These are phyloP conservation scores for Pleurotus giganteus DNA, from an alignment of 768 basidiomycete genomes.

Conservation along the genomic window DNA sequence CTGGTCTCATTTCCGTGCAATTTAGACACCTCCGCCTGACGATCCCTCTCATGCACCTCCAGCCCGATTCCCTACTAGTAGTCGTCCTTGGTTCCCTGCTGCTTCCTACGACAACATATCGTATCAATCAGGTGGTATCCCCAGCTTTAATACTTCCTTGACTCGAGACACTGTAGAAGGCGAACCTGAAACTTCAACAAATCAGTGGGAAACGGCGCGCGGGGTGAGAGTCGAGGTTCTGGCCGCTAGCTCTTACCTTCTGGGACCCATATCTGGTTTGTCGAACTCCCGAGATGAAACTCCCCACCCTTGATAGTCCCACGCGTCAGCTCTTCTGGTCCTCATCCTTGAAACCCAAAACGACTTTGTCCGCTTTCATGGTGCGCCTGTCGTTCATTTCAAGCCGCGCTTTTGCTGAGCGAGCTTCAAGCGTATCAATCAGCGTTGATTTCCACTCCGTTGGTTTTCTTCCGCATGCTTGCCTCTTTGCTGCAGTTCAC, in stretches of 20 bases:
- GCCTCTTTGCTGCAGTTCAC: conserved; percentile 52
- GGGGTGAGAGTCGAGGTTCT: conserved; percentile 66
- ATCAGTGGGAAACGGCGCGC: conserved; percentile 70
- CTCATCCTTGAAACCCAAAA: conserved; percentile 76
- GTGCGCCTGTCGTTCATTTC: conserved; percentile 29
- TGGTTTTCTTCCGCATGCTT: conserved; percentile 55
- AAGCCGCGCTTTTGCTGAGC: conserved; percentile 7
- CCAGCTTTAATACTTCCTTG: conserved; percentile 49
- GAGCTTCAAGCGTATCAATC: conserved; percentile 67
- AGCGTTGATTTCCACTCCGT: conserved; percentile 64
- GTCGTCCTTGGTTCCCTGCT: conserved; percentile 54
- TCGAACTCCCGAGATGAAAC: conserved; percentile 1
- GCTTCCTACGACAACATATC: conserved; percentile 33
- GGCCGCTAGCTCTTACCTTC: conserved; percentile 61
- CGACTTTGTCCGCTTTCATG: conserved; percentile 77
- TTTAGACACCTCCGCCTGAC: conserved; percentile 59
- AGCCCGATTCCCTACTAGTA: conserved; percentile 21
- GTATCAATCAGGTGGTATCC: conserved; percentile 70
- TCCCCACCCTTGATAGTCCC: neutral
- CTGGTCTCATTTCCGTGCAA: conserved; percentile 7
- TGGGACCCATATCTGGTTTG: conserved; percentile 74
- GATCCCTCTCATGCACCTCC: conserved; percentile 32
- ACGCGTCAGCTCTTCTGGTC: conserved; percentile 49
- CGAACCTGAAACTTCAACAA: conserved; percentile 43
- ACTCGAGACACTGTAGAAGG: conserved; percentile 31